Evolutionary conservation across 2,329 filamentous ascomycete genomes (phyloP), one percentile per base, ranked within the genome.

Genomic region (Magnaporthiopsis rhizophila): DNA sequence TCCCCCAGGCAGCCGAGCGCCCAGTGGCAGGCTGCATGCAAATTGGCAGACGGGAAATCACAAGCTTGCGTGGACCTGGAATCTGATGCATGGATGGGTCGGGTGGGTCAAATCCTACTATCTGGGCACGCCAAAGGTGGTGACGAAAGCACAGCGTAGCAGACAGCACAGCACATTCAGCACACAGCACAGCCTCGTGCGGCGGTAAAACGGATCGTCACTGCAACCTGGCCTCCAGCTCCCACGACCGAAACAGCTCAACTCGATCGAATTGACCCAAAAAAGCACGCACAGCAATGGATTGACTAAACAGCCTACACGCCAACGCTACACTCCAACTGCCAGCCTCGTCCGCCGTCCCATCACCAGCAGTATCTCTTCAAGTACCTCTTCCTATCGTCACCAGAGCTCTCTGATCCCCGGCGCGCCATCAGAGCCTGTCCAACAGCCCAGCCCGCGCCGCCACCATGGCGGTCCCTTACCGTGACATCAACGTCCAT

Each of bases 401-500:
- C 45, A n/a, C 45, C 45, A 21, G 18, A 53, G 45, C 45, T 45
- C 45, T 21, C 12, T n/a, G 45, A 21, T n/a, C 36, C 36, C 36
- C 36, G 36, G 36, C 36, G 45, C 45, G 21, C 45, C 45, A 53
- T n/a, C 45, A 53, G 45, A n/a, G 45, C 7, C 59, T 38, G 32
- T 32, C 56, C 34, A 63, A 58, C 58, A 65, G 24, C 59, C 60
- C 45, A 53, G 45, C 45, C 38, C 45, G 45, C 45, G 45, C 45
- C 59, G 64, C 60, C 70, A 69, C 65, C 62, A 77, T 77, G 75
- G 71, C 73, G 59, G 77, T 86, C 69, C 95, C 94, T 28, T 99
- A 93, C 78, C 87, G 94, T 74, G 95, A 99, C 81, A 96, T 98
- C 81, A 99, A 98, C 77, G 87, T 99, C 76, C 92, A 96, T 77